Evolutionary conservation across 78 protist species (phyloP), one percentile per base, ranked within the genome.

Genomic region (Bigelowiella natans): DNA sequence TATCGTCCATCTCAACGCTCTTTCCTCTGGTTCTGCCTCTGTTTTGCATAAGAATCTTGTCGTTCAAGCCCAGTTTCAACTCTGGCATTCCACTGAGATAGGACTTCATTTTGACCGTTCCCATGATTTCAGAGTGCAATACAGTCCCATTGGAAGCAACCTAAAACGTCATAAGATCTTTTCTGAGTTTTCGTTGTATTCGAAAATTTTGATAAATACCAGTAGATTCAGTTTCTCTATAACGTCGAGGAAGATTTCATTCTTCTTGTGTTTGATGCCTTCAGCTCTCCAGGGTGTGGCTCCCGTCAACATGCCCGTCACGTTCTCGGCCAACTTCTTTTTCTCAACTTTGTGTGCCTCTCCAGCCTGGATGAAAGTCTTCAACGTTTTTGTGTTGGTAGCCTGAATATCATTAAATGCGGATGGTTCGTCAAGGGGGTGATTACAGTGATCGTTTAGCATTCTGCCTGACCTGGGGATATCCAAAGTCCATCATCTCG

Each of bases 401-500:
- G 73, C 73, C 73, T 51, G 18, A 51, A n/a, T n/a, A n/a, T n/a
- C n/a, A n/a, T n/a, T n/a, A n/a, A n/a, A n/a, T n/a, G n/a, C n/a
- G n/a, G n/a, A n/a, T n/a, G n/a, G n/a, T n/a, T n/a, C n/a, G n/a
- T n/a, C n/a, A n/a, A n/a, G n/a, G n/a, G n/a, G n/a, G n/a, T n/a
- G n/a, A n/a, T n/a, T n/a, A n/a, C n/a, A n/a, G n/a, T n/a, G n/a
- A n/a, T n/a, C n/a, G n/a, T n/a, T n/a, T n/a, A n/a, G n/a, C n/a
- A n/a, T n/a, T n/a, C n/a, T n/a, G n/a, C n/a, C n/a, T 87, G 89
- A 31, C 84, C 31, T 3, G 90, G 86, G 92, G 98, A 85, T 95
- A 95, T 28, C 99, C 99, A 87, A 95, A 97, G 88, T 98, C 99
- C 97, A 97, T 96, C 97, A 98, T 97, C 92, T 98, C 99, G 83